Conservation (phyloP, 2,329 filamentous ascomycete species). For the Ophiocordyceps camponoti-floridani region DNA sequence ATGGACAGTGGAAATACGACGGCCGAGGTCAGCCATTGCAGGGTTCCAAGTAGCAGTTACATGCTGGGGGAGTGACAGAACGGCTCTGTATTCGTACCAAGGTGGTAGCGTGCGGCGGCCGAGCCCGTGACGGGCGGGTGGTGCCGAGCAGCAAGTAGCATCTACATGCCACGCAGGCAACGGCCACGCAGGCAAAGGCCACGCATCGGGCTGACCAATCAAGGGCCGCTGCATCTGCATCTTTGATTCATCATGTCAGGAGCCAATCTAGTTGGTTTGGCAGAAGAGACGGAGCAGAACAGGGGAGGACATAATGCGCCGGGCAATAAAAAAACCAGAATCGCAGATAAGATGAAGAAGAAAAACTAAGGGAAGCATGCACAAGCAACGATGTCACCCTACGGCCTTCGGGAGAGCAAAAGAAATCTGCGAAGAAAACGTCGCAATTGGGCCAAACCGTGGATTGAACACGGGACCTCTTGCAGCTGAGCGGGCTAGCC, state of each 20-base stretch:
- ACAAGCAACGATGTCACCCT: too few species aligned
- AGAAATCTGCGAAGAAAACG: too few species aligned
- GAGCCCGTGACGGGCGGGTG: too few species aligned
- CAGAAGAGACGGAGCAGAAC: too few species aligned
- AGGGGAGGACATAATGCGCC: too few species aligned
- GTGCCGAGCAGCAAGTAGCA: not conserved
- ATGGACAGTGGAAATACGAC: not conserved
- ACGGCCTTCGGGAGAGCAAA: too few species aligned
- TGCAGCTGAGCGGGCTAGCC: slow-evolving; percentile 5
- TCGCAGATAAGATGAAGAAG: not conserved
- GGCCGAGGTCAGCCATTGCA: not conserved
- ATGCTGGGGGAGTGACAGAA: not conserved
- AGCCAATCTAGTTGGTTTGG: too few species aligned
- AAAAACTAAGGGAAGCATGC: slow-evolving; percentile 2
- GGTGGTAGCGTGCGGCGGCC: too few species aligned
- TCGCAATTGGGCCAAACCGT: slow-evolving; percentile 8
- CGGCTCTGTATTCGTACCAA: too few species aligned
- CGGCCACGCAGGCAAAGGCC: not conserved
- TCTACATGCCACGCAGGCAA: not conserved
- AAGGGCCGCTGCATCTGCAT: too few species aligned
- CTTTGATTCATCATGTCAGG: not conserved
- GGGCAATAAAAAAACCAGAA: not conserved
- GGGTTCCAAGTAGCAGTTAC: not conserved
- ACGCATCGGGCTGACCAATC: not conserved
- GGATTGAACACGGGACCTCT: slow-evolving; percentile 17